Evolutionary conservation across 163 green algal species (phyloP).

Genomic region (Chlamydomonas reinhardtii): DNA sequence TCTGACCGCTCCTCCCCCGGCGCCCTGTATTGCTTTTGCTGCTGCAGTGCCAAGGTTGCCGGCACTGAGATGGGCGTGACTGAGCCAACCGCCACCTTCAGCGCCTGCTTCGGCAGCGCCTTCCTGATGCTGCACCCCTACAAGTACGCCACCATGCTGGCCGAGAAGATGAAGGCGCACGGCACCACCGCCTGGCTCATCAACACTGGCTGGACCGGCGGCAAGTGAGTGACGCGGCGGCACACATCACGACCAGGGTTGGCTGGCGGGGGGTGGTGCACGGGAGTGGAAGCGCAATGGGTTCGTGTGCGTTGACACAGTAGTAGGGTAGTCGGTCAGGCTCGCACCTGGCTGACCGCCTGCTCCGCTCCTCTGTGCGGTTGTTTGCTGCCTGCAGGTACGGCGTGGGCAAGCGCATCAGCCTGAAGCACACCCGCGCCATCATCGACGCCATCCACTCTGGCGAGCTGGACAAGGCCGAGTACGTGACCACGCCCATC

Average conservation of each 20-base stretch:
- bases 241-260: no score
- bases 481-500: slow-evolving; percentile 80
- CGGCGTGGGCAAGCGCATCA: slow-evolving; percentile 93
- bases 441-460: slow-evolving; percentile 97
- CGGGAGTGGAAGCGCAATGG: background rate
- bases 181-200: slow-evolving; percentile 90
- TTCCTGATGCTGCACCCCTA: slow-evolving; percentile 91
- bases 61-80: slow-evolving; percentile 96
- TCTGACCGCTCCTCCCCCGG: no score
- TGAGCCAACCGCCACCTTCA: slow-evolving; percentile 97
- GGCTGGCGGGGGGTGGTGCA: no score
- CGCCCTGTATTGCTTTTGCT: background rate
- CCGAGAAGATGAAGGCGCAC: slow-evolving; percentile 92
- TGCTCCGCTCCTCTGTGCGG: no score
- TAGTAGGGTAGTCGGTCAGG: no score
- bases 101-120: slow-evolving; percentile 94
- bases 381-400: slow-evolving; percentile 83
- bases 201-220: slow-evolving; percentile 96
- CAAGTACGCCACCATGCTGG: slow-evolving; percentile 96
- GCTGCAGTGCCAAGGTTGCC: slow-evolving; percentile 96
- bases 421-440: slow-evolving; percentile 92
- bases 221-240: slow-evolving; percentile 58
- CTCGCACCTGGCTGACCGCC: no score
- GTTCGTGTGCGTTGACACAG: no score
- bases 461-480: slow-evolving; percentile 81